Evolutionary conservation across 345 rosid species (phyloP), one percentile per base, ranked within the genome.

Genomic region (Citrus reticulata): DNA sequence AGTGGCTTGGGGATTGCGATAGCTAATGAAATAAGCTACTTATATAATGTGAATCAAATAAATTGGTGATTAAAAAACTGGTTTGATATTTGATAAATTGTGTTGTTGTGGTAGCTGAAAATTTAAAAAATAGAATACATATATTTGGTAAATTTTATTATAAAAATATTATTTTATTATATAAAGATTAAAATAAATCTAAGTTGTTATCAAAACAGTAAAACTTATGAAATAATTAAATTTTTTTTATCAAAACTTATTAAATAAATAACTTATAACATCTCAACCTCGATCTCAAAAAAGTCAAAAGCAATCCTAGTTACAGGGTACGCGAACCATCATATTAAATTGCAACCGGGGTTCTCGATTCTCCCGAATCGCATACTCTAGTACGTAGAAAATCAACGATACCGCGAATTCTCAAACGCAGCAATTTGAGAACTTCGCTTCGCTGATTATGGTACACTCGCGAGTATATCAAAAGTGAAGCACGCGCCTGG

Each of bases 301-400:
- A 42, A 8, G 4, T 8, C 51, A 3, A 34, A 62, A 62, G 73
- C 6, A 46, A 54, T 72, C 62, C 24, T 60, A 70, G 77, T 79
- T 63, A 70, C 22, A 74, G 35, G 79, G 19, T 65, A 30, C 78
- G 63, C 57, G 49, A 37, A 63, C 76, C 40, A 74, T 17, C 24
- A 16, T 81, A 83, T 73, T 81, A 81, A 79, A 77, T 60, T 79
- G 77, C 77, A 35, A 22, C 5, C 27, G 42, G 30, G 72, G 22
- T 19, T 57, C 58, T 27, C 17, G 69, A 61, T 27, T 40, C 30
- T 62, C 59, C 34, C 29, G 9, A 11, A n/a, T 58, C 76, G 39
- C 57, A 17, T 16, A 42, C 13, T 10, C 16, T 1, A 0, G 29
- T 10, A 22, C 9, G 0, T 7, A 2, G 7, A 60, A 76, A 79